Base-by-base conservation (phyloP, 768 basidiomycete genomes). In the Pulveroboletus sp. region DNA sequence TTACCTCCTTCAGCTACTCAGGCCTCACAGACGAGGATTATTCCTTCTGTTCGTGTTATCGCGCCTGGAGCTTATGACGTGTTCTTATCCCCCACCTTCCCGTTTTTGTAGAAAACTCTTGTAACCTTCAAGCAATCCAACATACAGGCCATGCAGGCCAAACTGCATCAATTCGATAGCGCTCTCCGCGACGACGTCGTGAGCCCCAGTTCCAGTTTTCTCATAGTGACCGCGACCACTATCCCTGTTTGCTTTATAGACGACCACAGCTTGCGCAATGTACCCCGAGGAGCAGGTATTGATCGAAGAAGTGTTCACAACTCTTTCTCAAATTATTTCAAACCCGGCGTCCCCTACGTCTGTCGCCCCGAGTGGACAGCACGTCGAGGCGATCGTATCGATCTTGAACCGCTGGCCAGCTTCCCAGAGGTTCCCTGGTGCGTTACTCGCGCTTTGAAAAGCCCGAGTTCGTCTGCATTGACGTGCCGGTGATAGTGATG, bases 81-180 rank as follows among this genome's bases (percentile, higher is more conserved):
- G 24, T 24, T 11, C 50, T 55, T 24, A 59, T 41, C 17, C 18
- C 8, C 4, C 11, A 21, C 30, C 21, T 21, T 21, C 21, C 21
- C 21, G 21, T 21, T 21, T 30, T 35, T 48, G 17, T 57, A 91
- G 89, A 71, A 76, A 38, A 80, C 76, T 35, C 73, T 77, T 38
- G 77, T 91, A 17, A 73, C 77, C n/a, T 95, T 97, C 74, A 90
- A 88, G 56, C 89, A 92, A 73, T 89, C 83, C 3, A 83, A 82
- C 64, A 77, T 94, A 26, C 60, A 74, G 18, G 89, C 89, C 15
- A 89, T 94, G 82, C 83, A 81, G 60, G 75, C 76, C 18, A 94
- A 94, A 67, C 60, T 92, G 17, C 75, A 77, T 53, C 85, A 93
- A 63, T 83, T 93, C 43, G 78, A 91, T 57, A 81, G 86, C 39